Evolutionary conservation across 2,329 filamentous ascomycete genomes (phyloP).

Genomic region (Metarhizium guizhouense): DNA sequence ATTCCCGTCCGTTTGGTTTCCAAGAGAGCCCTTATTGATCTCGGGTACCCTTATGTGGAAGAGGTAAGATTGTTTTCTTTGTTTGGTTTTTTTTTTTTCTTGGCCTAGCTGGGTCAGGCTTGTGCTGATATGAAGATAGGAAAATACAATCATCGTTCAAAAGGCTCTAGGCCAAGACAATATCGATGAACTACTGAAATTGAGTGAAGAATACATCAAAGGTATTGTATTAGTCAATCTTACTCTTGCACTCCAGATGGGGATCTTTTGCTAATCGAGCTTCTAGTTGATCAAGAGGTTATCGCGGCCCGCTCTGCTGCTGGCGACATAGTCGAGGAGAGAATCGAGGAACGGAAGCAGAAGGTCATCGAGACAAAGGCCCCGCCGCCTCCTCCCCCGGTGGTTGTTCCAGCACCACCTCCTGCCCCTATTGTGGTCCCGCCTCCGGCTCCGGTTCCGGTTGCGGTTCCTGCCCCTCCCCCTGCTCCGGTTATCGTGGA

Average conservation of each 20-base stretch:
- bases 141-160: conserved; percentile 70
- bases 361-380: conserved; percentile 19
- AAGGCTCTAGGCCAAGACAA: conserved; percentile 82
- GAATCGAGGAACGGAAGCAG: conserved; percentile 24
- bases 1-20: conserved; percentile 76
- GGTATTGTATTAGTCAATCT: conserved; percentile 23
- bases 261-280: conserved; percentile 1
- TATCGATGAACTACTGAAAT: conserved; percentile 79
- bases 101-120: background rate
- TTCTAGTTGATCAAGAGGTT: conserved; percentile 34
- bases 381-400: conserved; percentile 11
- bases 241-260: background rate
- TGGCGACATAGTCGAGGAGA: conserved; percentile 40
- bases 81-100: too few species aligned
- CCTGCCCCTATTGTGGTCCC: conserved; percentile 12
- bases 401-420: conserved; percentile 5
- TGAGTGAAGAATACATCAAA: conserved; percentile 69
- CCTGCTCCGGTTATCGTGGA: conserved; percentile 23
- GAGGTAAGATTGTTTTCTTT: conserved; percentile 48
- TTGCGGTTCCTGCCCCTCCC: conserved; percentile 6
- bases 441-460: conserved; percentile 22
- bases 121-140: conserved; percentile 38
- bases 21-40: conserved; percentile 69
- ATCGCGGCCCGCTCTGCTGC: conserved; percentile 35
- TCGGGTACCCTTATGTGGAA: conserved; percentile 80